Conservation (phyloP, 2,329 filamentous ascomycete genomes). For the Canariomyces notabilis region DNA sequence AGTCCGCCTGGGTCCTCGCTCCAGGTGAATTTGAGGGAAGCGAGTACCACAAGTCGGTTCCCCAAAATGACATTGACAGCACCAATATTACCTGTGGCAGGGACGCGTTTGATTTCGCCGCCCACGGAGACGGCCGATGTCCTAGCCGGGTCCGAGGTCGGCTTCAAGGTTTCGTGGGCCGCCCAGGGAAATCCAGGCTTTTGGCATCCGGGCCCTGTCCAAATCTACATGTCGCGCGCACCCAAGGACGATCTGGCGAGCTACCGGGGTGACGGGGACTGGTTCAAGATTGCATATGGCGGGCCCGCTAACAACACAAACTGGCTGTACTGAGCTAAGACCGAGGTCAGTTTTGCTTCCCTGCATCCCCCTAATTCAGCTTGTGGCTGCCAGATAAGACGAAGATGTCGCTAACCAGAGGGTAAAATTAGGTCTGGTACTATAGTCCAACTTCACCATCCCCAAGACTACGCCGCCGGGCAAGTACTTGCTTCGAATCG, state of each 20-base stretch:
- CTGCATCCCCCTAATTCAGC: too few species aligned
- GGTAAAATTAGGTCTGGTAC: too few species aligned
- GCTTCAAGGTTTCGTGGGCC: constrained; percentile 1
- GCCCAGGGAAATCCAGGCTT: not conserved
- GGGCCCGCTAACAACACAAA: not conserved
- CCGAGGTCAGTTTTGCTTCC: too few species aligned
- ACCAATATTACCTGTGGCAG: constrained; percentile 4
- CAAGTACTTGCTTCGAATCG: constrained; percentile 8
- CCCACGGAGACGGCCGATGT: constrained; percentile 5
- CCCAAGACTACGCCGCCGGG: constrained; percentile 1
- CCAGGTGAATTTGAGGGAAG: too few species aligned
- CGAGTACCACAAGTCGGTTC: too few species aligned
- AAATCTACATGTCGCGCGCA: constrained; percentile 2
- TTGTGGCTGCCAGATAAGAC: too few species aligned
- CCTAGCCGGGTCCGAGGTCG: constrained; percentile 7
- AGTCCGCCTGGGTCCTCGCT: too few species aligned
- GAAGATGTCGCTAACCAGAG: too few species aligned
- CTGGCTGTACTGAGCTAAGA: not conserved
- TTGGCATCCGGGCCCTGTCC: too few species aligned
- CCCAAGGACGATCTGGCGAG: constrained; percentile 1
- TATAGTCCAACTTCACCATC: constrained; percentile 9
- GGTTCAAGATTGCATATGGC: constrained; percentile 9
- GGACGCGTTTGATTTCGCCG: not conserved
- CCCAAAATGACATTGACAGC: not conserved
- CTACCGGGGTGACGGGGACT: constrained; percentile 6